Percentiles rank a stretch among this genome's conserved stretches.
These are phyloP conservation scores for Mycena rosella DNA, from an alignment of 768 basidiomycete species.

Conservation along the genomic window DNA sequence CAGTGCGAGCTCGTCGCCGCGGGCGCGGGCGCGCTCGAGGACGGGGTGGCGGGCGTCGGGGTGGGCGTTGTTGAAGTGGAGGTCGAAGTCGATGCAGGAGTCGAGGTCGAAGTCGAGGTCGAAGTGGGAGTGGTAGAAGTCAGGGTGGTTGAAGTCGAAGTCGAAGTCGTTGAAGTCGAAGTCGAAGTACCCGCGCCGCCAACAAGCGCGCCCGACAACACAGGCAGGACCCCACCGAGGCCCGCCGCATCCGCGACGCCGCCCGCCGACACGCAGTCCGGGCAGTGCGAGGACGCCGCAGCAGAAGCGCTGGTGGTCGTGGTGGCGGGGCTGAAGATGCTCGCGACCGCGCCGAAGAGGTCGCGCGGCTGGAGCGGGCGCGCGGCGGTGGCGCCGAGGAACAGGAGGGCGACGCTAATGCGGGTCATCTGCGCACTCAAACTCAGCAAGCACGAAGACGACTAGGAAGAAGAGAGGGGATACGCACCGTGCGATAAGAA, in stretches of 20 bases:
- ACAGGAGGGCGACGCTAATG: not conserved
- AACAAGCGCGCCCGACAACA: no score
- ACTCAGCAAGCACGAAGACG: no score
- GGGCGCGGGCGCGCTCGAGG: not conserved
- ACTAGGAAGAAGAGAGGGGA: no score
- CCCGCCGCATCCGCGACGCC: no score
- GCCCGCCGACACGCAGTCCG: no score
- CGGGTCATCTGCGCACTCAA: not conserved
- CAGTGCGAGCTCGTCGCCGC: not conserved
- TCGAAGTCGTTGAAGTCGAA: no score
- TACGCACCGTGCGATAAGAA: no score
- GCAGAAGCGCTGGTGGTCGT: not conserved
- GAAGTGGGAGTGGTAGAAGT: not conserved
- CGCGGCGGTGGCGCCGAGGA: not conserved
- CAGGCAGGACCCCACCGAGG: no score
- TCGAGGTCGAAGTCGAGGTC: not conserved
- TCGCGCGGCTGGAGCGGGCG: not conserved
- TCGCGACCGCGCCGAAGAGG: not conserved
- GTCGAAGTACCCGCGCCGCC: no score
- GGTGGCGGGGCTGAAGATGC: not conserved
- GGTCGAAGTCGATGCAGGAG: not conserved
- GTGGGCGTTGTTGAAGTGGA: no score
- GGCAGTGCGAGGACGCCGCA: no score
- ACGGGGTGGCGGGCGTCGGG: not conserved
- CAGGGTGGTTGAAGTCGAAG: no score